Base-by-base conservation (phyloP, 257 asterid species). In the Buddleja alternifolia region DNA sequence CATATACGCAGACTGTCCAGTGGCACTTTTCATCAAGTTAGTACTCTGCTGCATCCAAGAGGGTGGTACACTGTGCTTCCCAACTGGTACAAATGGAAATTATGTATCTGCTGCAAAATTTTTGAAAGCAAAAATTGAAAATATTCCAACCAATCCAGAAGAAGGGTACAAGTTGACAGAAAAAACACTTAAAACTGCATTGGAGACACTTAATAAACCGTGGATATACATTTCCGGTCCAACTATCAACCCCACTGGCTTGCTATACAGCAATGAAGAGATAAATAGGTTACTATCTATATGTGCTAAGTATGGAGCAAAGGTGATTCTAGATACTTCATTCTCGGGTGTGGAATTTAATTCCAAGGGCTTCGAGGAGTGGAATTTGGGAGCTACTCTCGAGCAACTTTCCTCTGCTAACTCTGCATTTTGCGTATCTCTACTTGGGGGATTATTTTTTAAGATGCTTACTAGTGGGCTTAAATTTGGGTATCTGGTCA, bases 191-290 rank as follows among this genome's bases (percentile, higher is more conserved):
- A 53, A 66, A 24, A 71, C 54, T 67, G 82, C 84, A 48, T 62
- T 94, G 69, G 78, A 75, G 66, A 77, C 75, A 14, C 70, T 86
- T 24, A 73, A 76, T 2, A 89, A 81, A 42, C 97, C 99, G 21
- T 94, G 99, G 99, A 60, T 94, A 70, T 94, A 89, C 73, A 84
- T 94, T 64, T 89, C 95, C 24, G 97, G 99, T 56, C 97, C 99
- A 58, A 89, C 96, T 52, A 76, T 87, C 73, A 87, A 67, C 50
- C 97, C 97, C 21, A 91, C 97, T 2, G 97, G 99, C 57, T 77
- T 78, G 76, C 65, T 89, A 15, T 94, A 94, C 87, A 84, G 86
- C 79, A 87, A 87, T 34, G 90, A 86, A 70, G 99, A 94, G 86
- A 87, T 94, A 55, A 82, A 41, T 44, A 77, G 70, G 60, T 47